These are phyloP conservation scores for Cornus suecica DNA, from an alignment of 148 eudicot species.

Conservation along the genomic window DNA sequence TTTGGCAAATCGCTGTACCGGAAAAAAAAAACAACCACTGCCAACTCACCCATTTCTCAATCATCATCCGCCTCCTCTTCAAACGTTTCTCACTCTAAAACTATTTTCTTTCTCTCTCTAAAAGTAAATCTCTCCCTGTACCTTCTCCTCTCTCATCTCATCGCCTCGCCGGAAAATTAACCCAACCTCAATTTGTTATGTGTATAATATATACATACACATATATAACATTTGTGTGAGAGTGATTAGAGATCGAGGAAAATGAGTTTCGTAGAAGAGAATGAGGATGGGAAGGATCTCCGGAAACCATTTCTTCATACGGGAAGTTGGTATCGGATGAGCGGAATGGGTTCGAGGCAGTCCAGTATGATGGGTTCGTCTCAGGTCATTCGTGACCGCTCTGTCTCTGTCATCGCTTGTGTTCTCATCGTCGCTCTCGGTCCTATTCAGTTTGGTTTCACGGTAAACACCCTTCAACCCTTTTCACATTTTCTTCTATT, in stretches of 20 bases:
- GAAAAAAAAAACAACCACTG: no score
- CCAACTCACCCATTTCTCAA: no score
- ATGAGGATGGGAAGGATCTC: slow-evolving; percentile 54
- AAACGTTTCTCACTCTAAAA: no score
- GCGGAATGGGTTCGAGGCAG: slow-evolving; percentile 89
- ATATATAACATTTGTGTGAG: background rate
- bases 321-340: slow-evolving; percentile 97
- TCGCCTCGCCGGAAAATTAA: no score
- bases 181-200: no score
- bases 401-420: slow-evolving; percentile 85
- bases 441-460: slow-evolving; percentile 97
- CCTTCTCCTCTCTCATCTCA: no score
- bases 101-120: no score
- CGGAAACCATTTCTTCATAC: slow-evolving; percentile 90
- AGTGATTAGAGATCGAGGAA: slow-evolving; percentile 4
- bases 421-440: slow-evolving; percentile 93
- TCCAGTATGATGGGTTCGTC: slow-evolving; percentile 82
- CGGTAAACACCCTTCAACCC: slow-evolving; percentile 34
- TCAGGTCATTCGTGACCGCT: slow-evolving; percentile 67
- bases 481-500: background rate
- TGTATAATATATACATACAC: no score
- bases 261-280: slow-evolving; percentile 77
- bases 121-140: no score
- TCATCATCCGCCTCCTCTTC: no score
- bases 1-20: no score